Conservation (phyloP, 2,329 filamentous ascomycete species). For the Pestalotiopsis sp. region DNA sequence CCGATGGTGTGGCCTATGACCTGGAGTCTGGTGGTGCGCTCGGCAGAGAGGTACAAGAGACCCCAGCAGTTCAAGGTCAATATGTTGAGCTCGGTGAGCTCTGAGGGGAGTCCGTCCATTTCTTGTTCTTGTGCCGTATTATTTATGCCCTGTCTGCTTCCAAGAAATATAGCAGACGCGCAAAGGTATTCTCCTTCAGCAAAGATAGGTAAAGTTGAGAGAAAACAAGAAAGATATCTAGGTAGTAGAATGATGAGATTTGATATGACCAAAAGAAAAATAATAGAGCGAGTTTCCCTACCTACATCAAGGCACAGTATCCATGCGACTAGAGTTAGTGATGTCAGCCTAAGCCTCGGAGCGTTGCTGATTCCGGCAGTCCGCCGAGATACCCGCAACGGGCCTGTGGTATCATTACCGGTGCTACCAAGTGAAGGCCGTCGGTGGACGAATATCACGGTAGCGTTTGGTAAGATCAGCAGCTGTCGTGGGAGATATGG, state of each 20-base stretch:
- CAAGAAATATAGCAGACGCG: not conserved
- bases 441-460: not conserved
- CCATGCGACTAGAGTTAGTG: not conserved
- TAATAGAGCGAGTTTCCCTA: not conserved
- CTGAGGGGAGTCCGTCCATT: slow-evolving; percentile 40
- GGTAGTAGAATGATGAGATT: not conserved
- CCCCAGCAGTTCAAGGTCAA: slow-evolving; percentile 97
- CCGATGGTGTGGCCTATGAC: slow-evolving; percentile 85
- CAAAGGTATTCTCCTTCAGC: not conserved
- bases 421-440: not conserved
- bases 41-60: slow-evolving; percentile 79
- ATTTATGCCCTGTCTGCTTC: not conserved
- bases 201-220: not conserved
- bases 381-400: not conserved
- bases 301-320: not conserved
- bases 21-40: slow-evolving; percentile 73
- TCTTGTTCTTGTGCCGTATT: not conserved
- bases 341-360: not conserved
- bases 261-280: not conserved
- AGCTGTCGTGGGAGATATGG: not conserved
- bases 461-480: not conserved
- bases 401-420: not conserved
- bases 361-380: not conserved
- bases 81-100: slow-evolving; percentile 72
- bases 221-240: not conserved